Evolutionary conservation across 306 rosid genomes (phyloP).

Genomic region (Cicer yamashitae): DNA sequence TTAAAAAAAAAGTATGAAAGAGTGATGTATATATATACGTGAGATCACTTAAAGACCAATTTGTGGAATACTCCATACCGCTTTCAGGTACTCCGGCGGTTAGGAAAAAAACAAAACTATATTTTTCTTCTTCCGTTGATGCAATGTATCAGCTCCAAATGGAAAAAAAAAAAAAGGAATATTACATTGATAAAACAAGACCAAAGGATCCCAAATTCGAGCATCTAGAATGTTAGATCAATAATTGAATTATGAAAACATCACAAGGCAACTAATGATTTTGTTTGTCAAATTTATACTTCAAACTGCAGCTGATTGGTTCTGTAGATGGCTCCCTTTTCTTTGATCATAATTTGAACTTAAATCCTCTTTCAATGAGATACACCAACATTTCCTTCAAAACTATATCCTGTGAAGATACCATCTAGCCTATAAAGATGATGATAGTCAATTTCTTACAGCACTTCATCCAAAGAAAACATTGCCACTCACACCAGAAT

Average conservation of each 20-base stretch:
- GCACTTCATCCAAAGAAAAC: constrained; percentile 4
- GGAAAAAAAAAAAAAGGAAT: too few species aligned
- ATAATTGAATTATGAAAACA: not conserved
- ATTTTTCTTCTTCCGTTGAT: too few species aligned
- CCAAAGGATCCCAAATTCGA: too few species aligned
- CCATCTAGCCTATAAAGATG: not conserved
- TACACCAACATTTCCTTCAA: not conserved
- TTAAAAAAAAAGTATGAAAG: too few species aligned
- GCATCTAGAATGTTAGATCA: too few species aligned
- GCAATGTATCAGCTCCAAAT: too few species aligned
- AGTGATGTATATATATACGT: too few species aligned
- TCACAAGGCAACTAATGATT: not conserved
- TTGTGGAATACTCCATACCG: too few species aligned
- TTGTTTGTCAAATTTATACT: not conserved
- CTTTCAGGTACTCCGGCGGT: too few species aligned
- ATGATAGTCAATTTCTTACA: not conserved
- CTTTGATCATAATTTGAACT: not conserved
- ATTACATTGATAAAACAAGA: too few species aligned
- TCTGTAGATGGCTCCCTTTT: not conserved
- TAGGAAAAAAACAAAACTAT: too few species aligned
- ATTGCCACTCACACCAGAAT: constrained; percentile 8
- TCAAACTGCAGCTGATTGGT: not conserved
- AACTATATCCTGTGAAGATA: not conserved
- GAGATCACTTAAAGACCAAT: too few species aligned
- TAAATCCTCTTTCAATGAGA: not conserved